Conservation (phyloP, 495 filamentous ascomycete genomes). For the Ramalina intermedia region DNA sequence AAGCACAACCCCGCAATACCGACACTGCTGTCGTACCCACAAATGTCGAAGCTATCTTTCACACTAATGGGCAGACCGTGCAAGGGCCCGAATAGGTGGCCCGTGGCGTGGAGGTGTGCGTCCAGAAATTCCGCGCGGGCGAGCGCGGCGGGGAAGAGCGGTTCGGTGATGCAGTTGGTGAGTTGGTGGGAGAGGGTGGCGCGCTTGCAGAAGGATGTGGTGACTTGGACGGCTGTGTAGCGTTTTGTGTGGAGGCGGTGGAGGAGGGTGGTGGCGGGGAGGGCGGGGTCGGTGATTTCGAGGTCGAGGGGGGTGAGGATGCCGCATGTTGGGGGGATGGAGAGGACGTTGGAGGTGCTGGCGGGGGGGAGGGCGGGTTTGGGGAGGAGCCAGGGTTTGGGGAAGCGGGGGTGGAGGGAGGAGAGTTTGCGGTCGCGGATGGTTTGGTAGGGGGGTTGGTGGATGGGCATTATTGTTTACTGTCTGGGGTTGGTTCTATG, state of each 20-base stretch:
- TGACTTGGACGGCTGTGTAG: conserved; percentile 39
- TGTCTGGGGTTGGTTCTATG: not conserved
- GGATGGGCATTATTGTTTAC: not conserved
- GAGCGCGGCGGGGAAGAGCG: conserved; percentile 47
- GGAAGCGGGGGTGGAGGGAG: conserved; percentile 30
- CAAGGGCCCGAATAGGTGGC: conserved; percentile 40
- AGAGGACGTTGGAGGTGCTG: conserved; percentile 23
- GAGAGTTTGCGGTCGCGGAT: conserved; percentile 29
- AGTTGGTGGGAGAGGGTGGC: conserved; percentile 48
- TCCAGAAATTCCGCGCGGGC: conserved; percentile 45
- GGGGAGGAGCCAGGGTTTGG: conserved; percentile 28
- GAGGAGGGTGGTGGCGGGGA: conserved; percentile 32
- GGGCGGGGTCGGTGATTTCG: conserved; percentile 39
- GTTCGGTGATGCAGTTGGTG: conserved; percentile 52
- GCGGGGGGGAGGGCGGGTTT: conserved; percentile 1
- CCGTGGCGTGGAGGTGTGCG: conserved; percentile 31
- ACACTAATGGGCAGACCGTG: conserved; percentile 54
- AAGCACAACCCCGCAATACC: conserved; percentile 41
- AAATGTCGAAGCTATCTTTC: conserved; percentile 53
- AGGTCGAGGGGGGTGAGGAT: conserved; percentile 39
- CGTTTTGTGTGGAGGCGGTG: conserved; percentile 17
- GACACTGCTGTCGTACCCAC: conserved; percentile 41
- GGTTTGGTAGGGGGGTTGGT: not conserved
- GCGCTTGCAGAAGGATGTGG: conserved; percentile 46
- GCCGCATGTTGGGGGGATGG: conserved; percentile 33